phyloP scores from a whole-genome alignment of 768 basidiomycete species.

The Kwoniella europaea region DNA sequence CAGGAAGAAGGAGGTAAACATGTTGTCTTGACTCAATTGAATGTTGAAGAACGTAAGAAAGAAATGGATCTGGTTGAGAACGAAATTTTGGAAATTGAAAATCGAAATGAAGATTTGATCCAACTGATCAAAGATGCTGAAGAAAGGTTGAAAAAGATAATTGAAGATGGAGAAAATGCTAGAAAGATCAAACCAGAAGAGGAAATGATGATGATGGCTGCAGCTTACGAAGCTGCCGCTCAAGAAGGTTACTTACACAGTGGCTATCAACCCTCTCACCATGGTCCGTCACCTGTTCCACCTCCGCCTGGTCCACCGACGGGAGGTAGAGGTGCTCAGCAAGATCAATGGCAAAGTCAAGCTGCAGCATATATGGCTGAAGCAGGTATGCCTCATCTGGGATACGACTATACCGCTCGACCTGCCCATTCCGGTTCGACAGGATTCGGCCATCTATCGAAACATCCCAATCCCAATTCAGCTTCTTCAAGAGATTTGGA shows the following conservation, averaged over 20 bases:
- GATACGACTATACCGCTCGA: constrained; percentile 45
- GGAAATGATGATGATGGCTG: constrained; percentile 57
- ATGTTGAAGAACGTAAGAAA: constrained; percentile 66
- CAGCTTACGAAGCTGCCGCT: constrained; percentile 51
- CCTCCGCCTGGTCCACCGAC: constrained; percentile 9
- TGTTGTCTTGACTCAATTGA: constrained; percentile 67
- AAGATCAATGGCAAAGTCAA: constrained; percentile 54
- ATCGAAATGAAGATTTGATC: constrained; percentile 64
- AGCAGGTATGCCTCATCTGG: constrained; percentile 54
- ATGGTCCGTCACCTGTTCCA: constrained; percentile 17
- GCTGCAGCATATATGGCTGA: constrained; percentile 55
- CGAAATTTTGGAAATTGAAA: constrained; percentile 64
- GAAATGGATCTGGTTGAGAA: constrained; percentile 61
- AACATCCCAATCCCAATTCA: constrained; percentile 19
- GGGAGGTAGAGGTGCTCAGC: neutral
- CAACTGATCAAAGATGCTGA: constrained; percentile 71
- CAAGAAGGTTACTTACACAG: constrained; percentile 46
- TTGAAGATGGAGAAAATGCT: constrained; percentile 65
- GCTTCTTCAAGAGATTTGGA: constrained; percentile 23
- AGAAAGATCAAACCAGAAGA: constrained; percentile 47
- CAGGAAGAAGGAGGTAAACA: constrained; percentile 65
- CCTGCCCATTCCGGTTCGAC: constrained; percentile 26
- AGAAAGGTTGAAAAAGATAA: constrained; percentile 65
- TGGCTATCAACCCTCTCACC: constrained; percentile 16
- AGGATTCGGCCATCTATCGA: constrained; percentile 35